Base-by-base conservation (phyloP, 2,329 filamentous ascomycete species). In the Tympanopsis confertula region DNA sequence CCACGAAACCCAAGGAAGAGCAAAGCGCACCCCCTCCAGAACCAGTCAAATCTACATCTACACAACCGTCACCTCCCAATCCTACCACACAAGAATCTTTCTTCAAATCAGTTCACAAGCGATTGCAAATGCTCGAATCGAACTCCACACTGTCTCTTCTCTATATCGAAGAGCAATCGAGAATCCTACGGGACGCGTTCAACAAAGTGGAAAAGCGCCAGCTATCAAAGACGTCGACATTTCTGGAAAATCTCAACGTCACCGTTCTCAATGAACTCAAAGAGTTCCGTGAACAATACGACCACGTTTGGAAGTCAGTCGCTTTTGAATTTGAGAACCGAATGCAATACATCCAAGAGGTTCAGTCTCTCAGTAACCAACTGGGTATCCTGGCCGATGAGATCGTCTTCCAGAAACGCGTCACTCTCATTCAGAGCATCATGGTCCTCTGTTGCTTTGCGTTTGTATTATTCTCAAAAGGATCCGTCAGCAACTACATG, bases 101-200 rank as follows among this genome's bases (percentile, higher is more conserved):
- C 54, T 82, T 81, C 65, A 82, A 82, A 54, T 79, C 75, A 3
- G 72, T 82, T 5, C 73, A 79, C 53, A 82, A 82, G 52, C 71
- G 78, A 2, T 61, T 82, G 4, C 73, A 77, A 43, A 71, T 78
- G 53, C 65, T 82, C 3, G 78, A 82, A 49, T 67, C 72, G 3
- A 82, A 82, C 50, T 77, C 75, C 19, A 78, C 77, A 0, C 63
- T 82, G 4, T 81, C 76, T 2, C 56, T 82, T 10, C 73, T 80
- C 45, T 82, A 82, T 46, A 82, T 82, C 36, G 78, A 82, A 56
- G 75, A 80, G 43, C 78, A 82, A 48, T 82, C 78, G n/a, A 72
- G 74, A 18, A 76, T 80, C 24, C 61, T 82, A 22, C 67, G 78
- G 5, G 76, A 82, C 50, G 78, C 78, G 0, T 82, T 82, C 46